Evolutionary conservation across 306 rosid species (phyloP).

Genomic region (Begonia peltatifolia): DNA sequence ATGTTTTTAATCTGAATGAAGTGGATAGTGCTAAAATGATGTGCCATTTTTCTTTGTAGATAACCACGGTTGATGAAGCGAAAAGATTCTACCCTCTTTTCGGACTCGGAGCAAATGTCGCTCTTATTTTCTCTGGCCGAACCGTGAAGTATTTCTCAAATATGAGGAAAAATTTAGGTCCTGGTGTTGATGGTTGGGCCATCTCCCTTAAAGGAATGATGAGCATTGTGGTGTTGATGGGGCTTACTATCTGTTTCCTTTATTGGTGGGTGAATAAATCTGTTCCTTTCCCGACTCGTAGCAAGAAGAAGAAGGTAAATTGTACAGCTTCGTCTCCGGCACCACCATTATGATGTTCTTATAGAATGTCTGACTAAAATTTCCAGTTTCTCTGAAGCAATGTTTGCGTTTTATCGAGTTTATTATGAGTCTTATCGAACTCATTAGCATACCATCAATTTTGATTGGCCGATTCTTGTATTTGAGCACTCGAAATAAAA

Average conservation of each 20-base stretch:
- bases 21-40: too few relatives aligned
- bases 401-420: too few relatives aligned
- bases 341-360: too few relatives aligned
- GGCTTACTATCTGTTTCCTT: constrained; percentile 49
- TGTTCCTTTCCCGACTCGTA: constrained; percentile 79
- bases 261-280: constrained; percentile 85
- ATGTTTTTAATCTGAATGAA: too few relatives aligned
- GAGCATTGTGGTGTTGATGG: constrained; percentile 85
- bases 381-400: too few relatives aligned
- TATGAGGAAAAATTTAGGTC: constrained; percentile 67
- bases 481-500: too few relatives aligned
- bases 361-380: too few relatives aligned
- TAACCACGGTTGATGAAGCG: constrained; percentile 80
- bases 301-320: constrained; percentile 87
- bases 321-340: too few relatives aligned
- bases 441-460: too few relatives aligned
- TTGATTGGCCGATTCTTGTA: too few relatives aligned
- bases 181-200: constrained; percentile 98
- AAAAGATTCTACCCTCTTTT: constrained; percentile 84
- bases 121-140: constrained; percentile 81
- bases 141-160: constrained; percentile 90
- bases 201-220: constrained; percentile 75
- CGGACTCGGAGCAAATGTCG: constrained; percentile 88
- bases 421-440: too few relatives aligned
- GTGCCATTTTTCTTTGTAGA: constrained; percentile 28